A percentile compares a stretch with the other conserved stretches of the same genome.
Conservation (phyloP, 768 basidiomycete species). For the Tulasnella sp. region DNA sequence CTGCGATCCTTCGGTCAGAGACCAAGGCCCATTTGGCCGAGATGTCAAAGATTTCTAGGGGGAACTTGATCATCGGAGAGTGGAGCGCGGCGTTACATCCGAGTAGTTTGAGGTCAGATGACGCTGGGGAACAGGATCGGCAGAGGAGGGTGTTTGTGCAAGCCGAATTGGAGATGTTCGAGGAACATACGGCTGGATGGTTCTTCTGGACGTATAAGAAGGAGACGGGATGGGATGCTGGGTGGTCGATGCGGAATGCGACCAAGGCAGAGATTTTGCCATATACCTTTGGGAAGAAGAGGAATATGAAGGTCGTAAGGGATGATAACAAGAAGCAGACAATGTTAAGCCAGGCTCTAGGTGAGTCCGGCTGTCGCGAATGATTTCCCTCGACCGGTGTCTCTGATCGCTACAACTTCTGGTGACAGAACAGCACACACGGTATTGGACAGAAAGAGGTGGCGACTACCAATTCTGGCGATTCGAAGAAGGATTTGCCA, state of each 20-base stretch:
- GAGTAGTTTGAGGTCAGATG: slow-evolving; percentile 38
- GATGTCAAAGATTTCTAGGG: slow-evolving; percentile 33
- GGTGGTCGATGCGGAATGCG: slow-evolving; percentile 66
- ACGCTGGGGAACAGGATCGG: slow-evolving; percentile 33
- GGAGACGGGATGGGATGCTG: slow-evolving; percentile 49
- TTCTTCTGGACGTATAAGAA: slow-evolving; percentile 86
- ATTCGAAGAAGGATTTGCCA: slow-evolving; percentile 52
- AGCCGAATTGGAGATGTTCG: slow-evolving; percentile 58
- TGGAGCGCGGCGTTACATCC: slow-evolving; percentile 71
- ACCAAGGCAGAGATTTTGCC: slow-evolving; percentile 55
- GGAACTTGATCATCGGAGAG: slow-evolving; percentile 60
- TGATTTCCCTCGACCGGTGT: neutral
- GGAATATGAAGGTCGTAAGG: slow-evolving; percentile 18
- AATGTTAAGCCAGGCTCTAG: slow-evolving; percentile 26
- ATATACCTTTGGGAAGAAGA: slow-evolving; percentile 33
- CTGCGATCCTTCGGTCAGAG: slow-evolving; percentile 36
- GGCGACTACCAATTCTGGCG: slow-evolving; percentile 57
- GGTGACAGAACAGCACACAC: slow-evolving; percentile 29
- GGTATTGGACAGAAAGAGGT: slow-evolving; percentile 41
- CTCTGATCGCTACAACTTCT: neutral
- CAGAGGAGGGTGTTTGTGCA: slow-evolving; percentile 41
- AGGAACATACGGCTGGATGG: slow-evolving; percentile 55
- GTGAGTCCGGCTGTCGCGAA: slow-evolving; percentile 20
- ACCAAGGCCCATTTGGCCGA: slow-evolving; percentile 32
- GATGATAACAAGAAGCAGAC: slow-evolving; percentile 26